Percentiles rank a stretch among this genome's conserved stretches.
phyloP scores from a whole-genome alignment of 1,139 yeast species.

The Candida freyschussii region DNA sequence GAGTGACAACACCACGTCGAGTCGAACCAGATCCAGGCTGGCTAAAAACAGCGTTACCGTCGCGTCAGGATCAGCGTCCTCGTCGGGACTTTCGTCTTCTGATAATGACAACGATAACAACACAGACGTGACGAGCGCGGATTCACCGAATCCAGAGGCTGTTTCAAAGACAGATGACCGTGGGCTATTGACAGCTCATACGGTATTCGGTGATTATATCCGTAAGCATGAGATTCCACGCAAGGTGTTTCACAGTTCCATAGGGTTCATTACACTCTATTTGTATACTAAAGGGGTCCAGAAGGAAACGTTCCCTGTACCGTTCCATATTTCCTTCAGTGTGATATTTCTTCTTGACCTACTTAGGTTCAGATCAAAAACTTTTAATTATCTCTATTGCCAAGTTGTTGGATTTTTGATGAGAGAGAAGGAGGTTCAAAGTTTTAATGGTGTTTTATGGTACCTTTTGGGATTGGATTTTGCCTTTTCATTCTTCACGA shows the following conservation, averaged over 20 bases:
- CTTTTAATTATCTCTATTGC: slow-evolving; percentile 62
- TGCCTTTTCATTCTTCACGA: slow-evolving; percentile 66
- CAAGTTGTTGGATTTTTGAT: slow-evolving; percentile 69
- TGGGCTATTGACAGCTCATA: slow-evolving; percentile 29
- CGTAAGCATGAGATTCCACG: slow-evolving; percentile 86
- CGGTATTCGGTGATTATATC: slow-evolving; percentile 45
- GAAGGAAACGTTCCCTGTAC: slow-evolving; percentile 52
- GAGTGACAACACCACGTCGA: background rate
- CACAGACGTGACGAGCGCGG: background rate
- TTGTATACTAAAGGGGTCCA: slow-evolving; percentile 62
- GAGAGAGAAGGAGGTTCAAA: slow-evolving; percentile 71
- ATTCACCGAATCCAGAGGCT: too few species aligned
- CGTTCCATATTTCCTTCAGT: slow-evolving; percentile 49
- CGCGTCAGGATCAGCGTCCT: slow-evolving; percentile 9
- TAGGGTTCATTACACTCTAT: slow-evolving; percentile 74
- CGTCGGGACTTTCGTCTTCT: slow-evolving; percentile 4
- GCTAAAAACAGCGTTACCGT: too few species aligned
- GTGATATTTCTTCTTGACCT: slow-evolving; percentile 61
- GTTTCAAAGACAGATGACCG: slow-evolving; percentile 3
- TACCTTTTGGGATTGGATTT: slow-evolving; percentile 72
- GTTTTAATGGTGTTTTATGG: slow-evolving; percentile 81
- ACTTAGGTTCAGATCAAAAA: slow-evolving; percentile 56
- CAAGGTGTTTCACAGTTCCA: slow-evolving; percentile 79
- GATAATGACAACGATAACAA: slow-evolving; percentile 5
- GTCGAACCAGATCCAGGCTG: too few species aligned